These are phyloP conservation scores for Teratosphaeriaceae sp. DNA, from an alignment of 2,329 filamentous ascomycete species.

Conservation along the genomic window DNA sequence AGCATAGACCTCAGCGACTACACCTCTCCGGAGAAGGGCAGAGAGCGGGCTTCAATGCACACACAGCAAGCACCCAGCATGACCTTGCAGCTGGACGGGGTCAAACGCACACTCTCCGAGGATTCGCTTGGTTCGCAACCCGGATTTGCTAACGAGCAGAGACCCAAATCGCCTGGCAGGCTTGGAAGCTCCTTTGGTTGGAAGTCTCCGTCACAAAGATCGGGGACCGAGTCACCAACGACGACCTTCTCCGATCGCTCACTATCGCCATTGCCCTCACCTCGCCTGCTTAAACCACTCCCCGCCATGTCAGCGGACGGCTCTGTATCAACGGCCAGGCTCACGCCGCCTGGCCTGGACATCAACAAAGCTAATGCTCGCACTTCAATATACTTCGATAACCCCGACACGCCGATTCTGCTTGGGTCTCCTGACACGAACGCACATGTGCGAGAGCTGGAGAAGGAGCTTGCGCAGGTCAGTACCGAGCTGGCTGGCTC, in stretches of 20 bases:
- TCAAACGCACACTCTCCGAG: constrained; percentile 29
- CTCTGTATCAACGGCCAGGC: constrained; percentile 18
- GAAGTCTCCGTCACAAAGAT: constrained; percentile 50
- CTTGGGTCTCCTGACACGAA: constrained; percentile 35
- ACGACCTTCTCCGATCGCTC: constrained; percentile 58
- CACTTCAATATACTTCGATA: constrained; percentile 37
- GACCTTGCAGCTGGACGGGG: constrained; percentile 28
- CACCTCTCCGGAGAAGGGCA: not conserved
- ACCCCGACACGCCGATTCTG: constrained; percentile 40
- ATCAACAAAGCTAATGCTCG: constrained; percentile 45
- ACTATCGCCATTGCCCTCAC: constrained; percentile 53
- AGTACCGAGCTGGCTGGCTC: constrained; percentile 87
- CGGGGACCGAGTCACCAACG: constrained; percentile 47
- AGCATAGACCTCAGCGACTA: constrained; percentile 20
- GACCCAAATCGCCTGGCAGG: constrained; percentile 40
- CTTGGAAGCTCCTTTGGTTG: constrained; percentile 63
- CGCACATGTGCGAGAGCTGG: constrained; percentile 74
- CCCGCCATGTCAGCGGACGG: constrained; percentile 28
- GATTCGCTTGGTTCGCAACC: constrained; percentile 21
- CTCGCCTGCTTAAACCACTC: constrained; percentile 27
- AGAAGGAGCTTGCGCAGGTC: constrained; percentile 89
- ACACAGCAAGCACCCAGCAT: constrained; percentile 23
- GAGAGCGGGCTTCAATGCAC: constrained; percentile 7
- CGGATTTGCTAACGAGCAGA: constrained; percentile 18
- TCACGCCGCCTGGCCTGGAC: constrained; percentile 44